phyloP scores from a whole-genome alignment of 352 stramenopile species.

The Globisporangium canariense region DNA sequence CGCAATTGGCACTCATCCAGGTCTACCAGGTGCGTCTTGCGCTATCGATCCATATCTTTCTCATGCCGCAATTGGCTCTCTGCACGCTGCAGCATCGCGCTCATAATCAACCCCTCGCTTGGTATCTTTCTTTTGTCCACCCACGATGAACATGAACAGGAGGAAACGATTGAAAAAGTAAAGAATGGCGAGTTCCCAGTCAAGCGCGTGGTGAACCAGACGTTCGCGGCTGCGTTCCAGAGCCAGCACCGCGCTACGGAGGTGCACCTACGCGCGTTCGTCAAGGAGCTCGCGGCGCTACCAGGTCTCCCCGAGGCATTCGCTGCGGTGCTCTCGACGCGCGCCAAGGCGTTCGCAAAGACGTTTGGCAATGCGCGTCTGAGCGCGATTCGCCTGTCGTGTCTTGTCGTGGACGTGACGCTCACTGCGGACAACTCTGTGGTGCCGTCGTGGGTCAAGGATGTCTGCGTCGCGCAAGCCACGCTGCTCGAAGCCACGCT shows the following conservation, averaged over 20 bases:
- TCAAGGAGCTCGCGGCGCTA: constrained; percentile 32
- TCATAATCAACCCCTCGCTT: neutral
- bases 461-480: constrained; percentile 48
- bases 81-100: neutral
- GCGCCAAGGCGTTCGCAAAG: constrained; percentile 35
- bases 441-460: constrained; percentile 34
- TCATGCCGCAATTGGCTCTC: neutral
- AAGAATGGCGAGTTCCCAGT: constrained; percentile 50
- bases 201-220: constrained; percentile 64
- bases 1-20: constrained; percentile 49
- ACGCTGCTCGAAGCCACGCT: constrained; percentile 57
- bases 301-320: constrained; percentile 54
- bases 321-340: constrained; percentile 35
- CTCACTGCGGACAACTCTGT: constrained; percentile 13
- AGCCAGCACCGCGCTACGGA: constrained; percentile 57
- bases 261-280: constrained; percentile 44
- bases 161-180: constrained; percentile 64
- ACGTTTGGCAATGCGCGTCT: constrained; percentile 54
- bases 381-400: constrained; percentile 55
- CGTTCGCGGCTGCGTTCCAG: constrained; percentile 50
- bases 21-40: constrained; percentile 40
- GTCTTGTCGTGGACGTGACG: constrained; percentile 41
- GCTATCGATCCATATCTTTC: neutral
- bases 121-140: constrained; percentile 1
- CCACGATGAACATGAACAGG: constrained; percentile 19